Evolutionary conservation across 75 land plant genomes (phyloP).

Genomic region (Picea glauca): DNA sequence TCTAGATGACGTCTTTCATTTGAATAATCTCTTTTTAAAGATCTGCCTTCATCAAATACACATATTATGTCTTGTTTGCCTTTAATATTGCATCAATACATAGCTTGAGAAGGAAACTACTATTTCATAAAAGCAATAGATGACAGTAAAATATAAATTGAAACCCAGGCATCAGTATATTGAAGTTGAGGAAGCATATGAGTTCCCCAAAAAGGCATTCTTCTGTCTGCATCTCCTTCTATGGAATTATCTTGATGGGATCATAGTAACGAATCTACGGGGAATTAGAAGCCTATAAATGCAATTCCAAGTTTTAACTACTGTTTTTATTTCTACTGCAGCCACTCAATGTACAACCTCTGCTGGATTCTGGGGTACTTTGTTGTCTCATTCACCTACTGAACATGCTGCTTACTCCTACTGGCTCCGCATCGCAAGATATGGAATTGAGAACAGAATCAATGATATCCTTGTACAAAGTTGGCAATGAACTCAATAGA

Average conservation of each 20-base stretch:
- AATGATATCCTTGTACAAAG: neutral
- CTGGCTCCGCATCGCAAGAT: conserved; percentile 18
- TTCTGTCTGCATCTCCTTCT: no score
- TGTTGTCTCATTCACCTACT: conserved; percentile 86
- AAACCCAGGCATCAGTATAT: no score
- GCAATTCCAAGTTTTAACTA: neutral
- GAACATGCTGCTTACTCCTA: conserved; percentile 54
- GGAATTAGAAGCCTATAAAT: neutral
- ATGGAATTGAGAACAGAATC: conserved; percentile 7
- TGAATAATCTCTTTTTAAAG: no score
- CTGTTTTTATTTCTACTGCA: conserved; percentile 29
- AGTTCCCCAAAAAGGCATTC: no score
- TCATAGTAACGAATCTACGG: neutral
- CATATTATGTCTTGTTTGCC: neutral
- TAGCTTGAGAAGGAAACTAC: neutral
- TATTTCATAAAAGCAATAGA: neutral
- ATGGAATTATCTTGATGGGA: no score
- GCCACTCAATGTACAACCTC: conserved; percentile 94
- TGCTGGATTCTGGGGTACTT: conserved; percentile 93
- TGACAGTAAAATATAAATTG: neutral
- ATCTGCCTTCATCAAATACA: no score
- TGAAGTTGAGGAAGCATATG: no score
- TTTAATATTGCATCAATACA: neutral
- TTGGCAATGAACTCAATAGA: conserved; percentile 7
- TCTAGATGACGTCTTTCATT: no score